Evolutionary conservation across 108 stramenopile genomes (phyloP).

Genomic region (Skeletonema tropicum): DNA sequence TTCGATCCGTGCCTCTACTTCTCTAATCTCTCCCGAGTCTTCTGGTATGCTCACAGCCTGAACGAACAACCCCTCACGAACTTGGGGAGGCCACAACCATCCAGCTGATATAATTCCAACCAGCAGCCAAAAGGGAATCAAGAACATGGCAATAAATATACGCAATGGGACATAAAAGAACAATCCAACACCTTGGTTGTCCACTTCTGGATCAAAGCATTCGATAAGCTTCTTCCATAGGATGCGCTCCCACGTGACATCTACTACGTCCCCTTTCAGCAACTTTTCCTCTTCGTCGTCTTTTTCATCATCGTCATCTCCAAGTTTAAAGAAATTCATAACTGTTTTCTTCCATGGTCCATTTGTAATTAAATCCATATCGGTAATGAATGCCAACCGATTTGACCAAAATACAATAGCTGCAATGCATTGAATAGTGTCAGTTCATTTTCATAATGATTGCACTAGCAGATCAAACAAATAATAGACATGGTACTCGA

Average conservation of each 20-base stretch:
- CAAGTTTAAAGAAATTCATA: constrained; percentile 23
- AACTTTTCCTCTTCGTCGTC: constrained; percentile 12
- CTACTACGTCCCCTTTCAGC: constrained; percentile 13
- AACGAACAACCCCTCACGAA: constrained; percentile 80
- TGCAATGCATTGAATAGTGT: neutral
- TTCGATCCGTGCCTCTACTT: constrained; percentile 45
- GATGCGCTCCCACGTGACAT: constrained; percentile 37
- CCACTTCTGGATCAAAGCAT: constrained; percentile 69
- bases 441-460: neutral
- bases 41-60: constrained; percentile 69
- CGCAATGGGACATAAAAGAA: constrained; percentile 59
- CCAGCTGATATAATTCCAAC: constrained; percentile 72
- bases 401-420: constrained; percentile 89
- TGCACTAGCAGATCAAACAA: neutral
- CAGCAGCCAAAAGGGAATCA: constrained; percentile 80
- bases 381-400: constrained; percentile 81
- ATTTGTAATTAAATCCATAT: constrained; percentile 59
- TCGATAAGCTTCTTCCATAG: constrained; percentile 65
- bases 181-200: constrained; percentile 57
- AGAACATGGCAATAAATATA: constrained; percentile 56
- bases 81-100: constrained; percentile 86
- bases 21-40: constrained; percentile 60
- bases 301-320: constrained; percentile 23
- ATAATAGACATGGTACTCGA: too few relatives aligned
- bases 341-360: constrained; percentile 44